Evolutionary conservation across 2,329 filamentous ascomycete genomes (phyloP).

Genomic region (Xylariales sp.): DNA sequence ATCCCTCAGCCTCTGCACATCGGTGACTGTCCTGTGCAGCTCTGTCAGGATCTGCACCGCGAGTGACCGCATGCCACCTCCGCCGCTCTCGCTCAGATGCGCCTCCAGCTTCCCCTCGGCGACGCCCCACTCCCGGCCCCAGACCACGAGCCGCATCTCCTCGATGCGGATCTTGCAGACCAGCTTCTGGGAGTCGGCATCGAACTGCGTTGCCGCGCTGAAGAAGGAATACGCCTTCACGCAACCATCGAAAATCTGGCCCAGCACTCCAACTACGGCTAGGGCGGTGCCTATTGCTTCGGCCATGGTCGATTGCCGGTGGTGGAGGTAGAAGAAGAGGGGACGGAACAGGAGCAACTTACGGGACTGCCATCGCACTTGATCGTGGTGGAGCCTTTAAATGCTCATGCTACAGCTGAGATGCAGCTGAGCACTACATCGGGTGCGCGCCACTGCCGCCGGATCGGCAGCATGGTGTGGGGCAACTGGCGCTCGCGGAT

Average conservation of each 20-base stretch:
- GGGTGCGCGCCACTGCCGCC: no score
- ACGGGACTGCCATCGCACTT: no score
- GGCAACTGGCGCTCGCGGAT: no score
- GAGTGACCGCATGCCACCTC: constrained; percentile 32
- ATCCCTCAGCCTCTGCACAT: constrained; percentile 37
- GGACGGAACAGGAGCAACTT: no score
- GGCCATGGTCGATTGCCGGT: constrained; percentile 27
- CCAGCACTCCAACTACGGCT: constrained; percentile 39
- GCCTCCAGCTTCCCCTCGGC: constrained; percentile 39
- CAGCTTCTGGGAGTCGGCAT: constrained; percentile 37
- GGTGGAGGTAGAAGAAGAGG: no score
- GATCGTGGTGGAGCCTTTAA: no score
- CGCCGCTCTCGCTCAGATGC: constrained; percentile 30
- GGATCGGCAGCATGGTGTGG: no score
- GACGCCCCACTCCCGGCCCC: constrained; percentile 44
- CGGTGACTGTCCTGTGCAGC: constrained; percentile 39
- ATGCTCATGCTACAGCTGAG: no score
- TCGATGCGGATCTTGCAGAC: constrained; percentile 45
- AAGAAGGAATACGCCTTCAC: constrained; percentile 42
- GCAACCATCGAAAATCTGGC: constrained; percentile 43
- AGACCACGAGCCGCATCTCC: constrained; percentile 43
- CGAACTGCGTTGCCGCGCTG: constrained; percentile 36
- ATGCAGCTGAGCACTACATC: no score
- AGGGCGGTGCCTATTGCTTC: constrained; percentile 38
- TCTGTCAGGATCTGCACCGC: constrained; percentile 38